Evolutionary conservation across 2,329 filamentous ascomycete genomes (phyloP).

Genomic region (Ustulina deusta): DNA sequence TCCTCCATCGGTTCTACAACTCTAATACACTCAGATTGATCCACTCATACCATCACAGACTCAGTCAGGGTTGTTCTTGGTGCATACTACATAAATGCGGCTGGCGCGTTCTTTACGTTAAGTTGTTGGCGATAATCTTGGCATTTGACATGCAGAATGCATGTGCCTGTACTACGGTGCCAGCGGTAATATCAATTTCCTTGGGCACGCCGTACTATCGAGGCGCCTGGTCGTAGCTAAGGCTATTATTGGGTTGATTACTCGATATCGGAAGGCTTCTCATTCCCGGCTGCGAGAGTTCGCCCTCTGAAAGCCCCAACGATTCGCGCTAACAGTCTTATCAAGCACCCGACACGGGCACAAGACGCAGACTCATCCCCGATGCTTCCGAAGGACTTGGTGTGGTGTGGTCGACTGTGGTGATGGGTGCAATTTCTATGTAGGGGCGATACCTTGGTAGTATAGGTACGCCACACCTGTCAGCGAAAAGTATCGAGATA

Average conservation of each 20-base stretch:
- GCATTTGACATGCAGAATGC: not conserved
- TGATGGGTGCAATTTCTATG: not conserved
- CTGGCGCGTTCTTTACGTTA: not conserved
- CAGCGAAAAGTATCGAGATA: not conserved
- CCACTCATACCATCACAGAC: too few species aligned
- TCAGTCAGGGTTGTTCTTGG: not conserved
- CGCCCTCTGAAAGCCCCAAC: constrained; percentile 1
- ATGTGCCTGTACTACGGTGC: not conserved
- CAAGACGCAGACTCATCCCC: constrained; percentile 3
- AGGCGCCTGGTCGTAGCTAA: not conserved
- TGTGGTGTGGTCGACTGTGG: not conserved
- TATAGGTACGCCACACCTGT: constrained; percentile 6
- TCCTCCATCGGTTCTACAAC: too few species aligned
- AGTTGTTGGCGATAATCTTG: not conserved
- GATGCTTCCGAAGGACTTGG: constrained; percentile 23
- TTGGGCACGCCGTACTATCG: not conserved
- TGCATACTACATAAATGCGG: not conserved
- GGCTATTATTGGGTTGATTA: not conserved
- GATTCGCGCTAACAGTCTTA: not conserved
- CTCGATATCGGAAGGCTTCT: constrained; percentile 23
- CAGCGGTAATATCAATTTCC: not conserved
- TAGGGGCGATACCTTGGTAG: not conserved
- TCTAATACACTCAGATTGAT: too few species aligned
- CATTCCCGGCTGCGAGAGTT: not conserved
- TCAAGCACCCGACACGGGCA: not conserved